Evolutionary conservation across 495 filamentous ascomycete species (phyloP), one percentile per base, ranked within the genome.

Genomic region (Trichoderma reesei): DNA sequence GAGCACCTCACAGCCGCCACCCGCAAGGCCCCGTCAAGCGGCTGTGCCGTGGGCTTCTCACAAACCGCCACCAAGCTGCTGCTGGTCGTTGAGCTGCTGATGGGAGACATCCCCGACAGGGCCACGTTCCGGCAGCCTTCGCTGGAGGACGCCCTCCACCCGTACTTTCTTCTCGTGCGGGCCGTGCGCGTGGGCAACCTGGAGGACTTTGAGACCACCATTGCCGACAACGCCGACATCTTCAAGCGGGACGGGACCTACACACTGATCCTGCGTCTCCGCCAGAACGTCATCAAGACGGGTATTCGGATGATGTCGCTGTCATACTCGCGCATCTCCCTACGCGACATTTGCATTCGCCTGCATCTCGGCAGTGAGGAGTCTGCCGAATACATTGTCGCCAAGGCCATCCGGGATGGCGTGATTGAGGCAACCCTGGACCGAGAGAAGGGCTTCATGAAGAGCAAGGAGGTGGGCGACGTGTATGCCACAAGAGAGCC

Each of bases 231-330:
- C 76, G 87, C 85, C 63, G 84, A 86, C 31, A 88, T 87, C 16
- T 98, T 98, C 86, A 85, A 90, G 59, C 87, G 88, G 63, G 95
- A 98, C 74, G 91, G 91, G 63, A 97, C 92, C 20, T 98, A 98
- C 76, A 96, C 92, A 8, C 82, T 98, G 61, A 93, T 97, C 72
- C 83, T 97, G 66, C 91, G 94, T 59, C 81, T 98, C 44, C 86
- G 94, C 62, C 94, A 98, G 73, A 98, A 98, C 76, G 94, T 98
- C 73, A 98, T 98, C 85, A 96, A 96, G 80, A 98, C 94, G 41
- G 94, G 94, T 68, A 94, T 98, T 68, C 90, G 94, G 66, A 97
- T 96, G 90, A 96, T 98, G 86, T 96, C 92, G 37, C 80, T 98
- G 71, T 94, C 91, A 62, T 98, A 98, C 77, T 96, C 92, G 61